Conservation (phyloP, 2,329 filamentous ascomycete genomes). For the Coleophoma eucalyptorum region DNA sequence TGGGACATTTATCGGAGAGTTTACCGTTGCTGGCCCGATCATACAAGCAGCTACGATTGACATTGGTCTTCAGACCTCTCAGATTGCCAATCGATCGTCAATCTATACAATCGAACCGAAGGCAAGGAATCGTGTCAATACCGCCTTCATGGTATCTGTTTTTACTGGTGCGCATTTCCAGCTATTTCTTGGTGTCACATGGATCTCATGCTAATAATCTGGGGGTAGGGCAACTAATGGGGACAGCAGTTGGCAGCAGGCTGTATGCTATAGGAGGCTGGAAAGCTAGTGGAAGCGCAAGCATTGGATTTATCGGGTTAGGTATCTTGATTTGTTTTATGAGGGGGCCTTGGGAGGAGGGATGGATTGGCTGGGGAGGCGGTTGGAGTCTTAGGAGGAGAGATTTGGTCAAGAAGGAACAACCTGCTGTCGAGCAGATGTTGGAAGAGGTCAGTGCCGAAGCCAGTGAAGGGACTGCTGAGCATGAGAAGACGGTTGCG, state of each 20-base stretch:
- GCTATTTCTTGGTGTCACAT: no score
- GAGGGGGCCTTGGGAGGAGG: constrained; percentile 51
- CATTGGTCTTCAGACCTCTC: constrained; percentile 67
- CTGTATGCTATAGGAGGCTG: constrained; percentile 54
- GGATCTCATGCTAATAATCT: no score
- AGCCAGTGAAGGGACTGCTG: background rate
- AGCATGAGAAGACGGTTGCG: background rate
- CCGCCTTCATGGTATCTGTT: constrained; percentile 73
- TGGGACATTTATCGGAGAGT: constrained; percentile 65
- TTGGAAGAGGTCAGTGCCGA: constrained; percentile 12
- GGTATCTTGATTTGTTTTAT: constrained; percentile 41
- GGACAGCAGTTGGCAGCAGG: constrained; percentile 55
- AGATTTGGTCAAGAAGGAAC: constrained; percentile 14
- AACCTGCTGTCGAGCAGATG: constrained; percentile 11
- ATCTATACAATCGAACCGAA: constrained; percentile 71
- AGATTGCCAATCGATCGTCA: constrained; percentile 68
- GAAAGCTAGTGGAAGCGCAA: constrained; percentile 51
- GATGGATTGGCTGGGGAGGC: constrained; percentile 58
- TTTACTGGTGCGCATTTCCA: constrained; percentile 51
- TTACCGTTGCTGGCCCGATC: constrained; percentile 66
- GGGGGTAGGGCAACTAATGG: constrained; percentile 54
- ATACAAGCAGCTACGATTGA: constrained; percentile 70
- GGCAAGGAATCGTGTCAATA: constrained; percentile 73
- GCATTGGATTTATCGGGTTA: constrained; percentile 47
- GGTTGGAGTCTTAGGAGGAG: constrained; percentile 43